Conservation (phyloP, 352 stramenopile species). For the Phytopythium helicoides region DNA sequence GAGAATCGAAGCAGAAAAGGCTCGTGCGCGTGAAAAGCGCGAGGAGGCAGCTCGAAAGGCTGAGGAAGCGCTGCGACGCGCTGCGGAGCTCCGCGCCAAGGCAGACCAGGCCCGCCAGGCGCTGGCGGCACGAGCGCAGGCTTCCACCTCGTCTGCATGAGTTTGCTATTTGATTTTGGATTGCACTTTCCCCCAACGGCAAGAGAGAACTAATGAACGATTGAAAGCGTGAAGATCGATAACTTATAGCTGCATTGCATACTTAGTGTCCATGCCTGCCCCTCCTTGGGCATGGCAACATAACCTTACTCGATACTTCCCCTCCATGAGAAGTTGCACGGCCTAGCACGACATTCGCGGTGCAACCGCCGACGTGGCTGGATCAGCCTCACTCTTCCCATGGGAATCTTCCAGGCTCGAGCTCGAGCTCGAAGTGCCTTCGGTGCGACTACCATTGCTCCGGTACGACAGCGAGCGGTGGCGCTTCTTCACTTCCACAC, state of each 20-base stretch:
- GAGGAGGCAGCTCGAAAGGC: conserved; percentile 52
- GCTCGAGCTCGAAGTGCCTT: conserved; percentile 57
- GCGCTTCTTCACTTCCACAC: conserved; percentile 11
- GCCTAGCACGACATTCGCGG: not conserved
- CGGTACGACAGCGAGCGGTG: conserved; percentile 43
- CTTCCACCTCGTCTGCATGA: conserved; percentile 17
- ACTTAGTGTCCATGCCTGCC: no score
- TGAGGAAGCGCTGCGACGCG: conserved; percentile 47
- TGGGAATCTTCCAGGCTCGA: conserved; percentile 52
- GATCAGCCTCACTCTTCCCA: conserved; percentile 3
- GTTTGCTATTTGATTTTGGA: not conserved
- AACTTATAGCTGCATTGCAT: no score
- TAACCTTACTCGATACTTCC: no score
- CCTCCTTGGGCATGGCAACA: no score
- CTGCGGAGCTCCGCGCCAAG: conserved; percentile 45
- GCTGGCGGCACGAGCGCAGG: conserved; percentile 11
- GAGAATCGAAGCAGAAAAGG: conserved; percentile 54
- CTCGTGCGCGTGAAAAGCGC: conserved; percentile 32
- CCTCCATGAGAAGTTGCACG: no score
- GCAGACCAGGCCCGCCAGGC: conserved; percentile 48
- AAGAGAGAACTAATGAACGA: not conserved
- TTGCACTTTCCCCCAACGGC: not conserved
- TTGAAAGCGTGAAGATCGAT: no score
- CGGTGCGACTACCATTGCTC: conserved; percentile 30
- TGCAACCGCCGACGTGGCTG: not conserved